Conservation (phyloP, 805 yeast genomes). For the Candida glaebosa region DNA sequence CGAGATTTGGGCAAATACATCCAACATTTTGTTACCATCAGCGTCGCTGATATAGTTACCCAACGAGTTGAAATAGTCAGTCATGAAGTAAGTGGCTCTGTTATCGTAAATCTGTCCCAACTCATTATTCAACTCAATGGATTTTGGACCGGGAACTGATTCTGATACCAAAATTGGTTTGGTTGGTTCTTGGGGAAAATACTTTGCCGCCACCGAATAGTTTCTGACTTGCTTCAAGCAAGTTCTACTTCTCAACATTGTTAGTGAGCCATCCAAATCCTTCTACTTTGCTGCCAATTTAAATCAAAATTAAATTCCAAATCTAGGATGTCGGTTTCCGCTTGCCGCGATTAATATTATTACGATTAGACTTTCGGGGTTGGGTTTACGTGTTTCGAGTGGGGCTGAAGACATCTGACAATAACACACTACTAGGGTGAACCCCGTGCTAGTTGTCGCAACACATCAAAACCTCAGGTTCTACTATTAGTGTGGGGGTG, state of each 20-base stretch:
- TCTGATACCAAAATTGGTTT: constrained; percentile 27
- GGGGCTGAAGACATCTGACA: too few relatives aligned
- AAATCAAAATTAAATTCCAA: not conserved
- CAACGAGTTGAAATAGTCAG: constrained; percentile 35
- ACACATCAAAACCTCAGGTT: too few relatives aligned
- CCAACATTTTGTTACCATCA: constrained; percentile 39
- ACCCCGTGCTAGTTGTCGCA: too few relatives aligned
- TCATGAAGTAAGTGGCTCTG: constrained; percentile 39
- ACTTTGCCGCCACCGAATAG: constrained; percentile 11
- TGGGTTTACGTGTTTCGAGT: not conserved
- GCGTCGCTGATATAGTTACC: constrained; percentile 42
- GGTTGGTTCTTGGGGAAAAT: constrained; percentile 36
- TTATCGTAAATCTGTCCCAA: constrained; percentile 39
- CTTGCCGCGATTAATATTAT: not conserved
- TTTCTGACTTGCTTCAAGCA: not conserved
- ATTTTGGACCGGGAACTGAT: constrained; percentile 37
- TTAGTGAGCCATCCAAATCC: too few relatives aligned
- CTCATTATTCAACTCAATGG: constrained; percentile 26
- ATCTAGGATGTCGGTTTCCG: constrained; percentile 5
- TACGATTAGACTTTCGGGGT: too few relatives aligned
- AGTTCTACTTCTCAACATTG: not conserved
- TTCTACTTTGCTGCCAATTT: too few relatives aligned
- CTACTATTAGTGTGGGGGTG: too few relatives aligned
- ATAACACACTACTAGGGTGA: too few relatives aligned
- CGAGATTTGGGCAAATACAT: constrained; percentile 42